Conservation (phyloP, 257 asterid genomes). For the Nicotiana attenuata region DNA sequence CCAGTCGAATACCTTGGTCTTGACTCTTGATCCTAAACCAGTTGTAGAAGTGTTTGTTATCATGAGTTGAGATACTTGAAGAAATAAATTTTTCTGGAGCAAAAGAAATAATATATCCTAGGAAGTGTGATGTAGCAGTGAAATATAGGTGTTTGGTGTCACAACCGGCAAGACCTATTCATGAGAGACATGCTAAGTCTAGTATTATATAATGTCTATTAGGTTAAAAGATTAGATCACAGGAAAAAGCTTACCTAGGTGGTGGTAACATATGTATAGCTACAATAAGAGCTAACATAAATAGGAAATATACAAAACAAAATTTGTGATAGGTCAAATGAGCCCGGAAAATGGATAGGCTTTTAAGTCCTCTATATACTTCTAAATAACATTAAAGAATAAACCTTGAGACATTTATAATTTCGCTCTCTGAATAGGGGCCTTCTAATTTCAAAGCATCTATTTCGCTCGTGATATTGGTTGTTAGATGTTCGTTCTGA, state of each 20-base stretch:
- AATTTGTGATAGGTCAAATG: background rate
- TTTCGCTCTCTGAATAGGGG: background rate
- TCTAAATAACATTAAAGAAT: background rate
- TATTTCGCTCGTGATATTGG: background rate
- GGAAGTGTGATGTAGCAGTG: slow-evolving; percentile 5
- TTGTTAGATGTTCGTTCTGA: background rate
- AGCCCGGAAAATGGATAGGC: background rate
- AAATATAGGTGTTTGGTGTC: background rate
- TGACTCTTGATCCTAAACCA: background rate
- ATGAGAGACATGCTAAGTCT: background rate
- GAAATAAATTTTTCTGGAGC: slow-evolving; percentile 6
- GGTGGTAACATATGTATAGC: background rate
- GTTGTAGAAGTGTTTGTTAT: background rate
- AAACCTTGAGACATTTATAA: background rate
- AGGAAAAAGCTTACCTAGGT: background rate
- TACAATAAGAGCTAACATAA: background rate
- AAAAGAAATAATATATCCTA: background rate
- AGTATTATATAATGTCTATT: background rate
- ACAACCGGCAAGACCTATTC: background rate
- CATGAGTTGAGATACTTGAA: background rate
- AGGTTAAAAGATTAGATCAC: background rate
- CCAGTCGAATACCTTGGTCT: background rate
- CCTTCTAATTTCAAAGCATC: background rate
- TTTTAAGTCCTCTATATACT: background rate
- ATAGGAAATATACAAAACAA: background rate